Evolutionary conservation across 441 rosid genomes (phyloP).

Genomic region (Jatropha podagrica): DNA sequence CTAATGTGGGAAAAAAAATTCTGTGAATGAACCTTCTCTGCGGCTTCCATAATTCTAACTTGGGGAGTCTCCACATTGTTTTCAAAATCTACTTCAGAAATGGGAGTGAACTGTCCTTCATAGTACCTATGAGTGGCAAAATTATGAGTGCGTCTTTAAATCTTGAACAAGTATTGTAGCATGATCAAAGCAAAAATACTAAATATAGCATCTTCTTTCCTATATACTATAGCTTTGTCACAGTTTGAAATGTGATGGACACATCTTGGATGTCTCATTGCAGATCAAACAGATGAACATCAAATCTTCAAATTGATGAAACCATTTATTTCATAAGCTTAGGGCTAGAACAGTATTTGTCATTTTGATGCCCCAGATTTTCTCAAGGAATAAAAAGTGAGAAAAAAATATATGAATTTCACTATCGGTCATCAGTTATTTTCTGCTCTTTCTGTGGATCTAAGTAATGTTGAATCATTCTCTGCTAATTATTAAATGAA

Average conservation of each 20-base stretch:
- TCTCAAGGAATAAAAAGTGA: background rate
- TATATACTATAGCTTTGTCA: background rate
- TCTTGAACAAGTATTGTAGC: constrained; percentile 7
- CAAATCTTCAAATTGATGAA: background rate
- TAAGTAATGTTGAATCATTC: background rate
- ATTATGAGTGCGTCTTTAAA: constrained; percentile 15
- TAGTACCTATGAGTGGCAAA: constrained; percentile 55
- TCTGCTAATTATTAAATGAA: background rate
- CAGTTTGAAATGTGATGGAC: background rate
- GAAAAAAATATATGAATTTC: background rate
- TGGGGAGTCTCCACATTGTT: constrained; percentile 45
- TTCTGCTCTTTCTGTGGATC: background rate
- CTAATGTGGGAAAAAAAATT: background rate
- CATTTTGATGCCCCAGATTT: background rate
- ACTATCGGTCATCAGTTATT: background rate
- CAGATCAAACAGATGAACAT: background rate
- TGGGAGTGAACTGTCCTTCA: constrained; percentile 83
- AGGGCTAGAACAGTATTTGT: background rate
- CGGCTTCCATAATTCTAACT: constrained; percentile 69
- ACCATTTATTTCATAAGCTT: background rate
- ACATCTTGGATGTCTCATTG: background rate
- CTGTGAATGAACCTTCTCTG: constrained; percentile 63
- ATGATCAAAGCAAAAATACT: background rate
- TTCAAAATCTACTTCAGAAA: constrained; percentile 75
- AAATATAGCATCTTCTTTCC: background rate